Percentiles rank a stretch among this genome's conserved stretches.
phyloP scores from a whole-genome alignment of 306 rosid species.

The Lotus japonicus region DNA sequence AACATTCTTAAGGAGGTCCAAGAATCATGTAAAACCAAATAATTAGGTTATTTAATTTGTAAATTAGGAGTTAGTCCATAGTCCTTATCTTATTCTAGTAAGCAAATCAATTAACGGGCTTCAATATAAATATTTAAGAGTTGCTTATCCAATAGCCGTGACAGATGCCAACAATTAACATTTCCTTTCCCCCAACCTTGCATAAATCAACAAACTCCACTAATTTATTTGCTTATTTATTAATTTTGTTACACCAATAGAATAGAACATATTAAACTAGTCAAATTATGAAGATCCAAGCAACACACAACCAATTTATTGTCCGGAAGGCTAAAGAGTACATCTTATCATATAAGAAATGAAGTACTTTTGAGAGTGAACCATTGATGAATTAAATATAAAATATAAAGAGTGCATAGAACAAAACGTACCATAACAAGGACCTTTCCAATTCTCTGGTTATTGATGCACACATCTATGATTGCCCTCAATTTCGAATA shows the following conservation, averaged over 20 bases:
- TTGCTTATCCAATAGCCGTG: not conserved
- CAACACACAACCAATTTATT: not conserved
- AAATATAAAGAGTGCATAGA: not conserved
- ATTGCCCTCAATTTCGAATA: not conserved
- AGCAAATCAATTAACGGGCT: not conserved
- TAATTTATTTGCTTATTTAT: not conserved
- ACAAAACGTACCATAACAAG: slow-evolving; percentile 19
- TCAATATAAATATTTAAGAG: not conserved
- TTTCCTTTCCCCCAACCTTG: not conserved
- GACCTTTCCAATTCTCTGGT: slow-evolving; percentile 8
- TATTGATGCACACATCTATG: slow-evolving; percentile 18
- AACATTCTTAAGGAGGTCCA: not conserved
- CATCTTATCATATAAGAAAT: not conserved
- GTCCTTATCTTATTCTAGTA: not conserved
- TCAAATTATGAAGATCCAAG: not conserved
- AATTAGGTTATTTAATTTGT: not conserved
- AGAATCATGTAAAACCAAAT: not conserved
- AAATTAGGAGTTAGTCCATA: not conserved
- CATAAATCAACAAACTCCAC: not conserved
- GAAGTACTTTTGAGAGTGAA: not conserved
- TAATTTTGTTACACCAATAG: not conserved
- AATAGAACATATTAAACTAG: not conserved
- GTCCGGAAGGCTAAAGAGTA: not conserved
- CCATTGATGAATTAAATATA: not conserved
- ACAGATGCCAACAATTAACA: not conserved